phyloP scores from a whole-genome alignment of 495 filamentous ascomycete genomes.

The Penicillium goetzii region DNA sequence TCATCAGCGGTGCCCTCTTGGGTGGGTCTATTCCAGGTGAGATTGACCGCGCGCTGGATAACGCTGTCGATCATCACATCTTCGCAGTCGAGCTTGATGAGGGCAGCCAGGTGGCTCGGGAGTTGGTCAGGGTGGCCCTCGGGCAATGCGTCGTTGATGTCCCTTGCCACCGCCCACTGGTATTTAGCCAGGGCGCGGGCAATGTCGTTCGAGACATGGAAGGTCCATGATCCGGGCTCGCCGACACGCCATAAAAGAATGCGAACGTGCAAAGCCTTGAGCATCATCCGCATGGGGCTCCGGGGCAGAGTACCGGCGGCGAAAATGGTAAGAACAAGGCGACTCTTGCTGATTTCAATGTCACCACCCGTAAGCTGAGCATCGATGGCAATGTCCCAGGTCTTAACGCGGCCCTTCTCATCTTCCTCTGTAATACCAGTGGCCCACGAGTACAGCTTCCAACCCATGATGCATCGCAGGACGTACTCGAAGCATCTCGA shows the following conservation, averaged over 20 bases:
- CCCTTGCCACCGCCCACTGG: conserved; percentile 80
- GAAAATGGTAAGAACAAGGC: conserved; percentile 83
- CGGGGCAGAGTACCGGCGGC: conserved; percentile 86
- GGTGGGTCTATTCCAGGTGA: conserved; percentile 84
- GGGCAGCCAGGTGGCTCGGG: conserved; percentile 71
- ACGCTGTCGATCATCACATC: conserved; percentile 77
- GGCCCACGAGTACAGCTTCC: conserved; percentile 71
- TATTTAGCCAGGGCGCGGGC: conserved; percentile 69
- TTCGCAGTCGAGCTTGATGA: conserved; percentile 77
- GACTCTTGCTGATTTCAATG: conserved; percentile 82
- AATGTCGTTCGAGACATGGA: conserved; percentile 63
- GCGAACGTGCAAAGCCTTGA: conserved; percentile 89
- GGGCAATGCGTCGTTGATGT: conserved; percentile 62
- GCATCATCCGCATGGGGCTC: conserved; percentile 83
- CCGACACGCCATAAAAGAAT: conserved; percentile 82
- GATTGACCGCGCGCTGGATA: conserved; percentile 84
- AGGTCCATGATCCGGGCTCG: conserved; percentile 61
- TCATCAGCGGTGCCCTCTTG: conserved; percentile 62
- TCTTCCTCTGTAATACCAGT: conserved; percentile 83
- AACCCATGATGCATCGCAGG: conserved; percentile 76
- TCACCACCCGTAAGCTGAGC: conserved; percentile 95
- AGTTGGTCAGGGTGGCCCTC: conserved; percentile 65
- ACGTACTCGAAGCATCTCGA: conserved; percentile 82
- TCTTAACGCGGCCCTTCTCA: conserved; percentile 84
- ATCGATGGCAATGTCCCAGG: conserved; percentile 93